Evolutionary conservation across 257 asterid species (phyloP), one percentile per base, ranked within the genome.

Genomic region (Coffea canephora): DNA sequence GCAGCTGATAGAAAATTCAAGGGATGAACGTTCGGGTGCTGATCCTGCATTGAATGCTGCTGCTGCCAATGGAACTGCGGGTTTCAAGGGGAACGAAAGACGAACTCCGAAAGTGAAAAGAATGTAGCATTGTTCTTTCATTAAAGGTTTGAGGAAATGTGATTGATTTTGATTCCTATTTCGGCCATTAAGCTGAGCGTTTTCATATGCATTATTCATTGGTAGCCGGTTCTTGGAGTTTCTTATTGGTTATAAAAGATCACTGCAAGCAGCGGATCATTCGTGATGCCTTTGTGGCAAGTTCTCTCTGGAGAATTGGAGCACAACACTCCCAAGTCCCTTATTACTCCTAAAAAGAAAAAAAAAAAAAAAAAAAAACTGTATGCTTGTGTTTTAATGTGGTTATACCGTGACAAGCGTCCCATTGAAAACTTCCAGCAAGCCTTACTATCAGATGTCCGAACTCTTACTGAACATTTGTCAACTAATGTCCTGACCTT

Each of bases 1-100:
- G n/a, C 85, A 84, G 72, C 78, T 61, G n/a, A 80, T 78, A 72
- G 75, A 83, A 79, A 66, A 84, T 76, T 61, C 74, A 49, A 83
- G 12, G 15, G 79, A 85, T 78, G 82, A 52, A 21, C 68, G 77
- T 81, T 75, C 52, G 66, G 14, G 16, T 19, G 43, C 54, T 68
- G 43, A 69, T 57, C 23, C 69, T 6, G 75, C 77, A 59, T 8
- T n/a, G 18, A 4, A 36, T 36, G 64, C 69, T 16, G 73, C 72
- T 62, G 3, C 36, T 31, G 73, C 6, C 55, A 55, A 48, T 18
- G 84, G 77, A 46, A 59, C 6, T 12, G 27, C 39, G 34, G 69
- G 59, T 31, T 81, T 64, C 1, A 31, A 76, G 64, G 50, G 72
- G 31, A 59, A 59, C 15, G 10, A 14, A 50, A 68, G 41, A 61